Conservation (phyloP, 352 stramenopile genomes). For the Globisporangium cystogenes region DNA sequence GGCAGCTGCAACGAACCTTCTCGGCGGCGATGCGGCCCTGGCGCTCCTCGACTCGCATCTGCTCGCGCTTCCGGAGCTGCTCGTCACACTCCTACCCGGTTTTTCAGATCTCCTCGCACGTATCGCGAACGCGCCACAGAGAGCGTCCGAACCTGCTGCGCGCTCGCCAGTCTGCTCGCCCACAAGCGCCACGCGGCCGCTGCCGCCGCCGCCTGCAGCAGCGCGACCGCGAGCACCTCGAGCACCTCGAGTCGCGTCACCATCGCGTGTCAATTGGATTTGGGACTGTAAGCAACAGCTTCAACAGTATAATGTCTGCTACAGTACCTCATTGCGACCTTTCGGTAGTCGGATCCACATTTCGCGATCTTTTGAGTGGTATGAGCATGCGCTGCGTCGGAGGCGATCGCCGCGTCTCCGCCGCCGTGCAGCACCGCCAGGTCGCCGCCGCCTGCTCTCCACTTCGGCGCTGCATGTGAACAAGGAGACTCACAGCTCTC, state of each 20-base stretch:
- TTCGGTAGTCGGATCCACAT: neutral
- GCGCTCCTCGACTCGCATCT: slow-evolving; percentile 52
- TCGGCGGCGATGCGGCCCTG: slow-evolving; percentile 60
- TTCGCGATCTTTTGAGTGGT: slow-evolving; percentile 2
- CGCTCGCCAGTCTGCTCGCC: neutral
- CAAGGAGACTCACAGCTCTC: neutral
- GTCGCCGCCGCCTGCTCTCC: slow-evolving; percentile 5
- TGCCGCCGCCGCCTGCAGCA: slow-evolving; percentile 7
- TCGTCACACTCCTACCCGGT: slow-evolving; percentile 23
- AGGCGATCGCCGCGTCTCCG: slow-evolving; percentile 31
- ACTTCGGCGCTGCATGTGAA: neutral
- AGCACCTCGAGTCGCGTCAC: too few relatives aligned
- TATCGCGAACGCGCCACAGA: neutral
- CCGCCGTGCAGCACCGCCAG: slow-evolving; percentile 53
- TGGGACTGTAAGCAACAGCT: too few relatives aligned
- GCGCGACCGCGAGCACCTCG: slow-evolving; percentile 6
- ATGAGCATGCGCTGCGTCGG: slow-evolving; percentile 29
- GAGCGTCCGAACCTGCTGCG: neutral
- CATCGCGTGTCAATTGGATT: too few relatives aligned
- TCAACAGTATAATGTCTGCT: too few relatives aligned
- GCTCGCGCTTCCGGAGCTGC: slow-evolving; percentile 41
- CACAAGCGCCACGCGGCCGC: slow-evolving; percentile 2
- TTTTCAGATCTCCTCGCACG: neutral
- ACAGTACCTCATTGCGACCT: neutral
- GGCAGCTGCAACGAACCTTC: slow-evolving; percentile 26